Percentiles rank a stretch among this genome's conserved stretches.
Evolutionary conservation across 495 filamentous ascomycete genomes (phyloP).

Genomic region (Hapsidospora chrysogenum): DNA sequence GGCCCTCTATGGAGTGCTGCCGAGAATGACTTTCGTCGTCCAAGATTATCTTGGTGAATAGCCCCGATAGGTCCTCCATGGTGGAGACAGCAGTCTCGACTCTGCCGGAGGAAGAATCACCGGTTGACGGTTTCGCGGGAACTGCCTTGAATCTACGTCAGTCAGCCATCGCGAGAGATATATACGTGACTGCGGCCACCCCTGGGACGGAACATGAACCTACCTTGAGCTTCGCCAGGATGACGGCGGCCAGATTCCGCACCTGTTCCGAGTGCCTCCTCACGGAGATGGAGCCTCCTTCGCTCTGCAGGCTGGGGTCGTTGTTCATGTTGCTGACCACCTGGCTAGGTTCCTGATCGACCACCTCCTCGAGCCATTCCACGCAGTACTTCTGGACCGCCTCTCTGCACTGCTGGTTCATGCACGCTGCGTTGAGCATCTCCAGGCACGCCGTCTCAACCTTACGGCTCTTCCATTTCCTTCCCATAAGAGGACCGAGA

Average conservation of each 20-base stretch:
- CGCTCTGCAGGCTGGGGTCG: conserved; percentile 17
- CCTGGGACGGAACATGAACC: conserved; percentile 10
- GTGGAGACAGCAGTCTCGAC: conserved; percentile 33
- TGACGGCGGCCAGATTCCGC: conserved; percentile 59
- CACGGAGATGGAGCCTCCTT: conserved; percentile 27
- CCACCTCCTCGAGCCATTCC: conserved; percentile 66
- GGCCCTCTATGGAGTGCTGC: conserved; percentile 69
- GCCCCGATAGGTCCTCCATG: conserved; percentile 54
- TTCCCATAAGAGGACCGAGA: conserved; percentile 52
- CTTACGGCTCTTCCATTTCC: conserved; percentile 55
- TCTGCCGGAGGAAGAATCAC: conserved; percentile 22
- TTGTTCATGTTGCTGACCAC: conserved; percentile 31
- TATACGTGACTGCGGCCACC: neutral
- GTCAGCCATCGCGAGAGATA: conserved; percentile 12
- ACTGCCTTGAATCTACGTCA: conserved; percentile 38
- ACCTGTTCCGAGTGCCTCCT: conserved; percentile 31
- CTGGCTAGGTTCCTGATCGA: conserved; percentile 48
- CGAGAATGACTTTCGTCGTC: conserved; percentile 36
- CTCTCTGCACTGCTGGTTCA: conserved; percentile 60
- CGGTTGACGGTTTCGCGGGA: conserved; percentile 17
- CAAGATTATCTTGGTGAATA: conserved; percentile 64
- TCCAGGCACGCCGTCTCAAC: conserved; percentile 73
- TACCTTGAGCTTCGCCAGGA: conserved; percentile 60
- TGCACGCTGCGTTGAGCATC: conserved; percentile 78
- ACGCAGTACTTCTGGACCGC: conserved; percentile 64